Percentiles rank a stretch among this genome's conserved stretches.
phyloP scores from a whole-genome alignment of 805 yeast genomes.

The Sugiyamaella mastotermitis region DNA sequence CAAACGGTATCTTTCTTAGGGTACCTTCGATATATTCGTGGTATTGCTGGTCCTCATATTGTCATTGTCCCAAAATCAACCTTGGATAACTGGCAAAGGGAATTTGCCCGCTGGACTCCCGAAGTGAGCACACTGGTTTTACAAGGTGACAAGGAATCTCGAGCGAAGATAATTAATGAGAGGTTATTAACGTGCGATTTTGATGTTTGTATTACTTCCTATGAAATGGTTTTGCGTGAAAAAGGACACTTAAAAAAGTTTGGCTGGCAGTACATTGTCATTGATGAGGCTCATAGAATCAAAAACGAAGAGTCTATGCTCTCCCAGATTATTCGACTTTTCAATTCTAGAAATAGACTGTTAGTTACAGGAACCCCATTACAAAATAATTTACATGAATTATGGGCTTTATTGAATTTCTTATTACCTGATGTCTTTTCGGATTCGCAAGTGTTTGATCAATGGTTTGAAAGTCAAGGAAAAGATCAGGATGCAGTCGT shows the following conservation, averaged over 20 bases:
- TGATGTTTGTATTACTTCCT: conserved; percentile 86
- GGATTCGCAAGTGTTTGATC: conserved; percentile 82
- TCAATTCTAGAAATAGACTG: conserved; percentile 77
- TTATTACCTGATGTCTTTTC: conserved; percentile 92
- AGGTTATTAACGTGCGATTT: conserved; percentile 66
- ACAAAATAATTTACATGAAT: conserved; percentile 90
- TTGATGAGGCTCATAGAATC: conserved; percentile 96
- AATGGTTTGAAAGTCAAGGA: conserved; percentile 70
- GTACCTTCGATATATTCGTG: conserved; percentile 69
- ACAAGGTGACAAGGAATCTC: conserved; percentile 84
- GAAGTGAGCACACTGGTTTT: conserved; percentile 79
- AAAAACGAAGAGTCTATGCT: conserved; percentile 89
- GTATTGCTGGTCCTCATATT: conserved; percentile 83
- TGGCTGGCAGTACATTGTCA: conserved; percentile 88
- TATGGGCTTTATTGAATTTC: conserved; percentile 92
- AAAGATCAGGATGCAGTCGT: conserved; percentile 62
- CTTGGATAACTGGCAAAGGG: conserved; percentile 93
- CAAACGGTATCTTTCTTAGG: conserved; percentile 93
- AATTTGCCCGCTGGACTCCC: conserved; percentile 93
- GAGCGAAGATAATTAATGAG: conserved; percentile 54
- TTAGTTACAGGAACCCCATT: conserved; percentile 94
- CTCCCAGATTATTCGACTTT: conserved; percentile 85
- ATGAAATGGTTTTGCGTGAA: conserved; percentile 89
- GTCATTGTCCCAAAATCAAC: conserved; percentile 95
- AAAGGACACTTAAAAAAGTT: conserved; percentile 72